Percentiles rank a stretch among this genome's conserved stretches.
Evolutionary conservation across 345 rosid species (phyloP).

Genomic region (Balakata baccata): DNA sequence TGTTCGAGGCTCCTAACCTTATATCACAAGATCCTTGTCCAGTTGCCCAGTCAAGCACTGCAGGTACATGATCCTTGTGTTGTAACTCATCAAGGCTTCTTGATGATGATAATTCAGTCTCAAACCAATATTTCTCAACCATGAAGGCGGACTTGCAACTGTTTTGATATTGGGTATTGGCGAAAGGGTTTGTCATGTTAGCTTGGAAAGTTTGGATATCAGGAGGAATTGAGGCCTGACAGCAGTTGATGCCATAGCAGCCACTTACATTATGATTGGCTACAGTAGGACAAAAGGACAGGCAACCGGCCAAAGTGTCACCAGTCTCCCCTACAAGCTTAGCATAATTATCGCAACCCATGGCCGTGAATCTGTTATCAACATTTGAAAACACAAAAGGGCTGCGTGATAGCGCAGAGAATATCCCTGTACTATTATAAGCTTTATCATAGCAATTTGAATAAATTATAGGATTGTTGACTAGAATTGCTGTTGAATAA

Average conservation of each 20-base stretch:
- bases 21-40: background rate
- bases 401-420: background rate
- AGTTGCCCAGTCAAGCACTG: conserved; percentile 12
- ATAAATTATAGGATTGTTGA: background rate
- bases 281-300: background rate
- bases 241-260: conserved; percentile 16
- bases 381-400: conserved; percentile 3
- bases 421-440: background rate
- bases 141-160: background rate
- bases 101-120: background rate
- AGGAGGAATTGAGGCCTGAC: conserved; percentile 15
- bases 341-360: conserved; percentile 15
- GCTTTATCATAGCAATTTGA: background rate
- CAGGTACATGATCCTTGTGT: background rate
- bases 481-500: background rate
- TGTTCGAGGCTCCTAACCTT: background rate
- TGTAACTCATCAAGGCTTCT: background rate
- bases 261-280: background rate
- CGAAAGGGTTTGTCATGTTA: background rate
- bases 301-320: background rate
- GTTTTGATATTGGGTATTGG: too few species aligned
- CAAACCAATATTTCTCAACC: background rate
- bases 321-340: background rate
- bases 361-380: conserved; percentile 2
- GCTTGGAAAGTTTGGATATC: background rate